Percentiles rank a stretch among this genome's conserved stretches.
These are phyloP conservation scores for Amauroascus niger DNA, from an alignment of 2,329 filamentous ascomycete species.

Conservation along the genomic window DNA sequence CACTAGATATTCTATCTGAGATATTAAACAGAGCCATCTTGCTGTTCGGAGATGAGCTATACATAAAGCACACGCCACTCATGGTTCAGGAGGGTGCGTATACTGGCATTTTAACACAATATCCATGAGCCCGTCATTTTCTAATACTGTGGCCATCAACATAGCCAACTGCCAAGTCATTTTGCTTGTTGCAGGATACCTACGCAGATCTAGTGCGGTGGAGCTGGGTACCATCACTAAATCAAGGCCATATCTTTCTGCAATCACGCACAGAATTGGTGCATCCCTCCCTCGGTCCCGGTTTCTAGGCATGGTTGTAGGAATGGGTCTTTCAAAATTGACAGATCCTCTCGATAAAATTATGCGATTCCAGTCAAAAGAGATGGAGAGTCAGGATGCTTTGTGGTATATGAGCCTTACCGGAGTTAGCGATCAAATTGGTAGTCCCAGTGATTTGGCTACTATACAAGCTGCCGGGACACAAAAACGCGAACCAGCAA, in stretches of 20 bases:
- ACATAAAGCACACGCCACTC: constrained; percentile 75
- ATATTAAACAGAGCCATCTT: constrained; percentile 59
- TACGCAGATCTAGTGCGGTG: constrained; percentile 56
- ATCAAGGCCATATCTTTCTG: constrained; percentile 62
- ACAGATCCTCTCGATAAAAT: constrained; percentile 57
- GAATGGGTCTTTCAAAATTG: constrained; percentile 59
- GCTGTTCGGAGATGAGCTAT: constrained; percentile 76
- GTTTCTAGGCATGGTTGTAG: constrained; percentile 81
- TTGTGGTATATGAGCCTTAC: constrained; percentile 63
- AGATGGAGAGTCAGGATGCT: constrained; percentile 62
- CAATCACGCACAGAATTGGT: constrained; percentile 75
- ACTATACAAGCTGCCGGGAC: not conserved
- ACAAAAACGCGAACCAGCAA: not conserved
- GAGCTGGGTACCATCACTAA: constrained; percentile 60
- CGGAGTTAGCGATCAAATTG: constrained; percentile 52
- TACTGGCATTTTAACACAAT: not conserved
- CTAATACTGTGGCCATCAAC: constrained; percentile 18
- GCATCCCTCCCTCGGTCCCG: constrained; percentile 65
- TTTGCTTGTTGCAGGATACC: constrained; percentile 65
- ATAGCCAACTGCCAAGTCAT: constrained; percentile 69
- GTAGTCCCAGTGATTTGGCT: constrained; percentile 46
- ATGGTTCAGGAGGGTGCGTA: constrained; percentile 72
- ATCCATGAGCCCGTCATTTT: not conserved
- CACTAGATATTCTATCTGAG: constrained; percentile 30
- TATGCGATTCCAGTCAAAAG: constrained; percentile 76